Evolutionary conservation across 2,329 filamentous ascomycete genomes (phyloP).

Genomic region (Talaromyces marneffei): DNA sequence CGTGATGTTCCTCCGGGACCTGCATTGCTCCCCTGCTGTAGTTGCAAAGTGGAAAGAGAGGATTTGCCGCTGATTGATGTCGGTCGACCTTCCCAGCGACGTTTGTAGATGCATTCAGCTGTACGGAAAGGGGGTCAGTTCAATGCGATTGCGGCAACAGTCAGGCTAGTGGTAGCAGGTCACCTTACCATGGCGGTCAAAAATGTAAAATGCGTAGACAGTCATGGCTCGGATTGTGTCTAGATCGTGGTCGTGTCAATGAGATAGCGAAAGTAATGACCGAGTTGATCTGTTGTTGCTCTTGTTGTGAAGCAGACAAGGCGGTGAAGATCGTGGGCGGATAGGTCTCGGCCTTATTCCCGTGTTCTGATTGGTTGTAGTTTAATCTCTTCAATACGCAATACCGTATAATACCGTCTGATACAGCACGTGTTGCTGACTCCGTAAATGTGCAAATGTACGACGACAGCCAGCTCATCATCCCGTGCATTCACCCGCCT

Average conservation of each 20-base stretch:
- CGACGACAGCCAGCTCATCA: not conserved
- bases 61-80: constrained; percentile 42
- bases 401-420: not conserved
- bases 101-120: constrained; percentile 98
- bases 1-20: constrained; percentile 38
- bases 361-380: not conserved
- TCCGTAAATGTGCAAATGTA: too few species aligned
- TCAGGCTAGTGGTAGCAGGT: not conserved
- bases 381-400: not conserved
- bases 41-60: constrained; percentile 42
- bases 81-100: constrained; percentile 66
- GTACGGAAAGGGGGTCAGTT: constrained; percentile 13
- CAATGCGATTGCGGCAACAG: not conserved
- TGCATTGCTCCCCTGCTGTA: constrained; percentile 42
- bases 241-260: not conserved
- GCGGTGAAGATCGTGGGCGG: not conserved
- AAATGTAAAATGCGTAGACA: constrained; percentile 97
- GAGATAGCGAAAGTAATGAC: not conserved
- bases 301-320: not conserved
- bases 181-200: constrained; percentile 85
- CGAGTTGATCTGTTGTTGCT: not conserved
- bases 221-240: constrained; percentile 55
- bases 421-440: not conserved
- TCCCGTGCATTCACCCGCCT: not conserved
- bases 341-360: not conserved